Percentiles rank a stretch among this genome's conserved stretches.
These are phyloP conservation scores for Quercus lobata DNA, from an alignment of 331 rosid genomes.

Conservation along the genomic window DNA sequence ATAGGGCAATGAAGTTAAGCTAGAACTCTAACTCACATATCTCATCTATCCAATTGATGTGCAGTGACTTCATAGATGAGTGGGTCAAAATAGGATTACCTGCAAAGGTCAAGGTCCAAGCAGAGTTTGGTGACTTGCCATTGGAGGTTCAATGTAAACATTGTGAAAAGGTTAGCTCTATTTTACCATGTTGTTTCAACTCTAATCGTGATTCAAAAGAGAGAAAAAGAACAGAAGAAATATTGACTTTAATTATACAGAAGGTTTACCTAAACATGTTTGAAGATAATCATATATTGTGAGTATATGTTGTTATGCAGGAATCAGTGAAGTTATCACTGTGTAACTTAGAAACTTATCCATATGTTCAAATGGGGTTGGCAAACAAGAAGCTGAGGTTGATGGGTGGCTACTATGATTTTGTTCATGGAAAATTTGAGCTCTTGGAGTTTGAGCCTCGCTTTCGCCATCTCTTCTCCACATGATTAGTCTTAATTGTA, in stretches of 20 bases:
- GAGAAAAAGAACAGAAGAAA: not conserved
- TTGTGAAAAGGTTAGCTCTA: constrained; percentile 27
- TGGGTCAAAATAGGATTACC: constrained; percentile 55
- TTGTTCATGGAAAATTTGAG: constrained; percentile 49
- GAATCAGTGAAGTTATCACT: constrained; percentile 64
- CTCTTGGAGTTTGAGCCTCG: constrained; percentile 39
- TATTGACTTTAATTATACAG: no score
- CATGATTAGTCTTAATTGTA: not conserved
- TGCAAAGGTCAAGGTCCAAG: constrained; percentile 32
- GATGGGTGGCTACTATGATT: constrained; percentile 57
- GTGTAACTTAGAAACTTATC: constrained; percentile 43
- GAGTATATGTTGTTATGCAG: constrained; percentile 22
- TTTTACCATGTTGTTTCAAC: not conserved
- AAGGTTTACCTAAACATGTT: not conserved
- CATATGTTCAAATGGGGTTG: constrained; percentile 36
- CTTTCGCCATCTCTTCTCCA: constrained; percentile 21
- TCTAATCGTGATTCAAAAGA: not conserved
- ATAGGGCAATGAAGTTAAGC: not conserved
- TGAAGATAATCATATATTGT: not conserved
- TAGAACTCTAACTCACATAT: not conserved
- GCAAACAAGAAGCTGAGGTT: constrained; percentile 19
- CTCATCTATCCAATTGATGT: constrained; percentile 13
- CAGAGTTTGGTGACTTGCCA: not conserved
- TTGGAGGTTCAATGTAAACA: not conserved
- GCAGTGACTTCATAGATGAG: constrained; percentile 59